A percentile compares a stretch with the other conserved stretches of the same genome.
Evolutionary conservation across 176 grass and related monocot species (phyloP).

Genomic region (Coix lacrymajobi): DNA sequence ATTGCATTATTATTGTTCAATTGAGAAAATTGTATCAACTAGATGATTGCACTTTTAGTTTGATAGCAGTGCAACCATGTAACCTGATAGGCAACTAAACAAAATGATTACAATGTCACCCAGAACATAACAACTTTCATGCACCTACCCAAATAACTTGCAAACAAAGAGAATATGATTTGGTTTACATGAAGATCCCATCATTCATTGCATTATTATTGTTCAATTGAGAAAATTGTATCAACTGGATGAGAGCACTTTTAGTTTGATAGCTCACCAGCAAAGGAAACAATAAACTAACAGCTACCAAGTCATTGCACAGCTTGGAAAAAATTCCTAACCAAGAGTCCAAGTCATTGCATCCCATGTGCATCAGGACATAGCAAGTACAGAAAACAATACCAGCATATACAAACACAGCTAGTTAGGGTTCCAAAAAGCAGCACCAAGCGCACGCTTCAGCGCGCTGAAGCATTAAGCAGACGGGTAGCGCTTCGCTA

Average conservation of each 20-base stretch:
- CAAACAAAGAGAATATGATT: neutral
- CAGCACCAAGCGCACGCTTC: too few relatives aligned
- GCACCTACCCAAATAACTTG: neutral
- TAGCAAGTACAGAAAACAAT: neutral
- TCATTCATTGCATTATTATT: neutral
- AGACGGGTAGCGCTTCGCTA: too few relatives aligned
- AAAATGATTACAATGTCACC: too few relatives aligned
- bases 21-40: too few relatives aligned
- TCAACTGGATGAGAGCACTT: too few relatives aligned
- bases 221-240: too few relatives aligned
- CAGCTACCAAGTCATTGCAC: too few relatives aligned
- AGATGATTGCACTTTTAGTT: too few relatives aligned
- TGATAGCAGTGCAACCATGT: neutral
- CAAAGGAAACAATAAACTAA: too few relatives aligned
- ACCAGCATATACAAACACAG: neutral
- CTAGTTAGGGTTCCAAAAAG: too few relatives aligned
- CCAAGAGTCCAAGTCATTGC: neutral
- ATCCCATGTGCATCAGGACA: neutral
- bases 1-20: neutral
- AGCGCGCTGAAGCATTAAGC: too few relatives aligned
- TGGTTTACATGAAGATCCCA: neutral
- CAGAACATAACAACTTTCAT: neutral
- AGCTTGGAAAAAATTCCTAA: too few relatives aligned
- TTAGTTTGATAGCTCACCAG: neutral
- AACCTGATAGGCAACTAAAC: neutral